Conservation (phyloP, 2,329 filamentous ascomycete genomes). For the Simplicillium aogashimaense region DNA sequence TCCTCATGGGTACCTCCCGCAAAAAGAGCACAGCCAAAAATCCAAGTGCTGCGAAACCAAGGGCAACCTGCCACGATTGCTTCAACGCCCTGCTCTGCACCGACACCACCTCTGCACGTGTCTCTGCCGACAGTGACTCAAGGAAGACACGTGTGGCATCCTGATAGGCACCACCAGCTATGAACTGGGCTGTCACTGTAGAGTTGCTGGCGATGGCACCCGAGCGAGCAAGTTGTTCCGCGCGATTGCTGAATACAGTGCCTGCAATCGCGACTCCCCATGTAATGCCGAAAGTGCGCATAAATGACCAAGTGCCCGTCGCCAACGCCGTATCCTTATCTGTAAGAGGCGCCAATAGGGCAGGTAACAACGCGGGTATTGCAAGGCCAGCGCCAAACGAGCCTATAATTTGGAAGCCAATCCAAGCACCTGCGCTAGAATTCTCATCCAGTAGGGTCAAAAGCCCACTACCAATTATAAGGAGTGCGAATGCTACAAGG, state of each 20-base stretch:
- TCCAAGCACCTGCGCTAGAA: slow-evolving; percentile 27
- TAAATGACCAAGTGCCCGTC: slow-evolving; percentile 31
- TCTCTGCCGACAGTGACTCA: slow-evolving; percentile 1
- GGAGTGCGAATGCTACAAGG: slow-evolving; percentile 21
- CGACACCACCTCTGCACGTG: slow-evolving; percentile 10
- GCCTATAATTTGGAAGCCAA: slow-evolving; percentile 28
- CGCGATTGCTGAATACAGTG: slow-evolving; percentile 23
- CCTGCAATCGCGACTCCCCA: slow-evolving; percentile 34
- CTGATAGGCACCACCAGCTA: slow-evolving; percentile 7
- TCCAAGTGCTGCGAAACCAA: slow-evolving; percentile 15
- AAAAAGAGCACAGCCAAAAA: slow-evolving; percentile 7
- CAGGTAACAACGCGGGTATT: slow-evolving; percentile 29
- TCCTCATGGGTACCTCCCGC: slow-evolving; percentile 3
- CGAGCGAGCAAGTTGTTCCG: slow-evolving; percentile 8
- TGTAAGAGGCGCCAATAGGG: slow-evolving; percentile 27
- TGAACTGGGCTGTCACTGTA: slow-evolving; percentile 9
- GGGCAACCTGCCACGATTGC: slow-evolving; percentile 15
- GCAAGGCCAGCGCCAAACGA: slow-evolving; percentile 31
- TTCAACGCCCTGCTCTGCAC: slow-evolving; percentile 9
- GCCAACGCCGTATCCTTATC: slow-evolving; percentile 26
- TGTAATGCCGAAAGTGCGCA: slow-evolving; percentile 34
- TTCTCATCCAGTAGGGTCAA: slow-evolving; percentile 26
- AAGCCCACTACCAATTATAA: slow-evolving; percentile 28
- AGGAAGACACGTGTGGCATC: neutral
- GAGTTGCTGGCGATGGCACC: slow-evolving; percentile 6